Evolutionary conservation across 306 rosid genomes (phyloP).

Genomic region (Senna siamea): DNA sequence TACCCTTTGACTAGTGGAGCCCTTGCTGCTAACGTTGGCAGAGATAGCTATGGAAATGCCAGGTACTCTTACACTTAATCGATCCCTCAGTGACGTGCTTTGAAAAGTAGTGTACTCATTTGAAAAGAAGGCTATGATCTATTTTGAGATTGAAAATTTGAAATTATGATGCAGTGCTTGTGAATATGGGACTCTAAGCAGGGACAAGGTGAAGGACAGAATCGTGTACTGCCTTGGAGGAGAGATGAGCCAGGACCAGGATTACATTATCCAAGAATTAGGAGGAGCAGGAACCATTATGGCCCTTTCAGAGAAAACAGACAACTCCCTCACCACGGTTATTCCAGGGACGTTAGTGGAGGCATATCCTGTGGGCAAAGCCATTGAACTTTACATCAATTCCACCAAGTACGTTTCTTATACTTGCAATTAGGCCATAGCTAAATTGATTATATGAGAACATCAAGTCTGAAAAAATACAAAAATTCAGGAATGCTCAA

Average conservation of each 20-base stretch:
- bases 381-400: slow-evolving; percentile 65
- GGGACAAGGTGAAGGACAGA: slow-evolving; percentile 66
- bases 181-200: slow-evolving; percentile 56
- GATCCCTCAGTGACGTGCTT: no score
- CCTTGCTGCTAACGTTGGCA: slow-evolving; percentile 50
- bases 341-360: slow-evolving; percentile 57
- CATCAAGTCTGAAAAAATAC: not conserved
- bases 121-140: not conserved
- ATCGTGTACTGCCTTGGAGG: slow-evolving; percentile 68
- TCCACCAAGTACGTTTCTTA: slow-evolving; percentile 61
- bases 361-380: slow-evolving; percentile 38
- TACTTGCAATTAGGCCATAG: not conserved
- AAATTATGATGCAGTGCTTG: slow-evolving; percentile 58
- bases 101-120: not conserved
- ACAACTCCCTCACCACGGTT: slow-evolving; percentile 45
- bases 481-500: slow-evolving; percentile 54
- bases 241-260: slow-evolving; percentile 33
- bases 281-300: slow-evolving; percentile 69
- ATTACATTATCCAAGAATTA: slow-evolving; percentile 46
- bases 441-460: not conserved
- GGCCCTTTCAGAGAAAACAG: slow-evolving; percentile 41
- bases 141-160: slow-evolving; percentile 17
- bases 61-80: no score
- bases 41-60: slow-evolving; percentile 48
- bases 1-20: slow-evolving; percentile 68